Conservation (phyloP, 192 early-diverging fungal genomes). For the Allomyces javanicus region DNA sequence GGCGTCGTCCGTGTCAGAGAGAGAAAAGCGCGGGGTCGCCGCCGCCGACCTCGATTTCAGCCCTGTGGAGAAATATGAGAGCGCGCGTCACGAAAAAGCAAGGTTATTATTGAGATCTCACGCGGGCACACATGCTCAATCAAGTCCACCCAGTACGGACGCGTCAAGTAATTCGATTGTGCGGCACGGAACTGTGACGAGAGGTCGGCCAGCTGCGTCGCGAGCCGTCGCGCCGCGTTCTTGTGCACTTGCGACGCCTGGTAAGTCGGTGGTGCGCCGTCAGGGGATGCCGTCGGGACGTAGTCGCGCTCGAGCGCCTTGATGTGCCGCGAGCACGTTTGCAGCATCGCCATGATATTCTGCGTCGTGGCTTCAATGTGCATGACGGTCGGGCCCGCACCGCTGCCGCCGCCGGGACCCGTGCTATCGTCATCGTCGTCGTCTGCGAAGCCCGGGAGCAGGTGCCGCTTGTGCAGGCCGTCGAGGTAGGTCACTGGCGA, state of each 20-base stretch:
- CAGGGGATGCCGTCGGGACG: no score
- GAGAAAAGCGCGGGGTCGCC: neutral
- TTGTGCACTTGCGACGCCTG: neutral
- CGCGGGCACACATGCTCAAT: no score
- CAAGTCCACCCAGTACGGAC: slow-evolving; percentile 1
- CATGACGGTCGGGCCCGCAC: no score
- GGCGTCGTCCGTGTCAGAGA: slow-evolving; percentile 11
- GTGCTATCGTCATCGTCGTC: slow-evolving; percentile 40
- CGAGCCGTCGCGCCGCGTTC: slow-evolving; percentile 7
- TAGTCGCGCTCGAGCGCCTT: no score
- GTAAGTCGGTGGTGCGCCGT: no score
- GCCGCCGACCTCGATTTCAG: neutral
- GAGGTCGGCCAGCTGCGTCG: slow-evolving; percentile 4
- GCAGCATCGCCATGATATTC: no score
- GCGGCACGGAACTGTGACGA: slow-evolving; percentile 2
- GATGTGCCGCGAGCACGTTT: no score
- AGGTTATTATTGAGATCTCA: no score
- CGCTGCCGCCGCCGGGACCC: no score
- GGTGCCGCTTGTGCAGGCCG: slow-evolving; percentile 63
- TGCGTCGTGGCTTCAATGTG: no score
- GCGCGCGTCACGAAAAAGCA: no score
- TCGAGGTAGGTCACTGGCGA: slow-evolving; percentile 45
- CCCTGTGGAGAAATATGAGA: neutral
- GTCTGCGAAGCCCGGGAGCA: slow-evolving; percentile 90
- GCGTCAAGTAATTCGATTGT: slow-evolving; percentile 5